A percentile compares a stretch with the other conserved stretches of the same genome.
Conservation (phyloP, 768 basidiomycete genomes). For the Trametes villosa region DNA sequence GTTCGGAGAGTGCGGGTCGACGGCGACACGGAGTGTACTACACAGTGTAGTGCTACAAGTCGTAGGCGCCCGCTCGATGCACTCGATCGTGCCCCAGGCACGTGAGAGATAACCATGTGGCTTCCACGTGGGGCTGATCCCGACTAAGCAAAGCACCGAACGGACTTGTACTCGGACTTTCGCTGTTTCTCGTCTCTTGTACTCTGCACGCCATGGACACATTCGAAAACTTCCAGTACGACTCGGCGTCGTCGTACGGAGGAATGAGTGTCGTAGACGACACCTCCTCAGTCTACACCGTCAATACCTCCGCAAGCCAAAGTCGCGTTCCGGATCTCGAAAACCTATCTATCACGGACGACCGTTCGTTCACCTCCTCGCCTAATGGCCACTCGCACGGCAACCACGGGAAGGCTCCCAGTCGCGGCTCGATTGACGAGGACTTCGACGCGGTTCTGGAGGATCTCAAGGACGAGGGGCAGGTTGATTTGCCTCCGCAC, state of each 20-base stretch:
- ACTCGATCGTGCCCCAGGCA: neutral
- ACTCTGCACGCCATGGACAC: constrained; percentile 59
- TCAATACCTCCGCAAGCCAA: constrained; percentile 63
- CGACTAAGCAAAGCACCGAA: constrained; percentile 20
- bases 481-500: constrained; percentile 84
- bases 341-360: constrained; percentile 69
- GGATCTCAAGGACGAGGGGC: constrained; percentile 81
- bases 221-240: constrained; percentile 86
- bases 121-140: constrained; percentile 13
- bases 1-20: constrained; percentile 45
- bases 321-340: constrained; percentile 59
- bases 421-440: constrained; percentile 53
- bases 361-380: constrained; percentile 47
- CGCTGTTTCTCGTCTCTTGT: neutral
- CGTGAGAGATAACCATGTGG: constrained; percentile 16
- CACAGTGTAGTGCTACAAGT: constrained; percentile 8
- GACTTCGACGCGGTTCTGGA: constrained; percentile 91
- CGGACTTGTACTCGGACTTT: constrained; percentile 12
- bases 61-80: neutral
- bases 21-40: constrained; percentile 49
- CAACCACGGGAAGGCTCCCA: constrained; percentile 27
- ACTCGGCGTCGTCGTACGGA: constrained; percentile 82
- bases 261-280: constrained; percentile 75
- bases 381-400: constrained; percentile 45
- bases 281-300: constrained; percentile 80